Percentiles rank a stretch among this genome's conserved stretches.
Evolutionary conservation across 306 rosid species (phyloP).

Genomic region (Trifolium fragiferum): DNA sequence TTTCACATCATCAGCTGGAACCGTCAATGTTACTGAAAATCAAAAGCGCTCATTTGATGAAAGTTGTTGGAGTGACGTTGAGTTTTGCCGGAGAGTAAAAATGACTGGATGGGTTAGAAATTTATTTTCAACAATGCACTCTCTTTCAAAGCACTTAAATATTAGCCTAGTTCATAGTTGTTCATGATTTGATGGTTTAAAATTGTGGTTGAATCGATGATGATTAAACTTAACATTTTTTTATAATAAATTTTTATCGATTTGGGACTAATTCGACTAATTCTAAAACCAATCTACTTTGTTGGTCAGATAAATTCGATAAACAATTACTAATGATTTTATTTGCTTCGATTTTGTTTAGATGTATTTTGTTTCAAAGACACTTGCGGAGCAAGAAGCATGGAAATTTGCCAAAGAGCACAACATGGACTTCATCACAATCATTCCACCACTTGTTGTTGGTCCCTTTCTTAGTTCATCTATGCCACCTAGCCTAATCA

Average conservation of each 20-base stretch:
- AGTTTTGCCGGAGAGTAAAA: slow-evolving; percentile 52
- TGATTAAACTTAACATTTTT: too few species aligned
- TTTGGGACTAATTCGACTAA: too few species aligned
- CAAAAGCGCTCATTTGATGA: slow-evolving; percentile 47
- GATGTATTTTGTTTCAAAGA: slow-evolving; percentile 81
- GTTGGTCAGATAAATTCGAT: too few species aligned
- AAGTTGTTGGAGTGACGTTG: slow-evolving; percentile 62
- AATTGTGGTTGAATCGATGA: too few species aligned
- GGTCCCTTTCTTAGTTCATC: slow-evolving; percentile 65
- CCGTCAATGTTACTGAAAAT: slow-evolving; percentile 47
- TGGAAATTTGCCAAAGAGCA: slow-evolving; percentile 71
- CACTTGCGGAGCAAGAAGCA: slow-evolving; percentile 76
- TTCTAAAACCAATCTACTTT: too few species aligned
- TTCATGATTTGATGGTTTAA: too few species aligned
- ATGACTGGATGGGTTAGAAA: slow-evolving; percentile 79
- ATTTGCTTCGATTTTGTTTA: not conserved
- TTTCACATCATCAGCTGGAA: slow-evolving; percentile 73
- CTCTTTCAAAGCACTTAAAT: not conserved
- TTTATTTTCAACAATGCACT: not conserved
- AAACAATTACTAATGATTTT: not conserved
- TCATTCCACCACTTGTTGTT: slow-evolving; percentile 70
- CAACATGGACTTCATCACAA: slow-evolving; percentile 55
- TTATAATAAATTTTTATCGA: too few species aligned
- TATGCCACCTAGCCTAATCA: slow-evolving; percentile 71
- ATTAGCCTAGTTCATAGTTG: too few species aligned